phyloP scores from a whole-genome alignment of 352 stramenopile species.

The Globisporangium perplexum region DNA sequence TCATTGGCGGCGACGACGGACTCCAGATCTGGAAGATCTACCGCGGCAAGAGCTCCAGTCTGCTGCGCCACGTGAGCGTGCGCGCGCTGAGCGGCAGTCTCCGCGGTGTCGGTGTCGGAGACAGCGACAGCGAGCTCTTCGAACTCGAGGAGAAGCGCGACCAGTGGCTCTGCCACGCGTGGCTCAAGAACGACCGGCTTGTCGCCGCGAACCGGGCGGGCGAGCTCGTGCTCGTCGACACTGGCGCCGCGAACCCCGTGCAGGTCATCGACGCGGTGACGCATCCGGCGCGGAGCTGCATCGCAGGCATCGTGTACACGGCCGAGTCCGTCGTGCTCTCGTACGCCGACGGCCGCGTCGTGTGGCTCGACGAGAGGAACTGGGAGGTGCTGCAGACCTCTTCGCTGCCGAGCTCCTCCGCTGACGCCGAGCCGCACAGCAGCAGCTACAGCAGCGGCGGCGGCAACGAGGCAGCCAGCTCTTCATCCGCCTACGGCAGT shows the following conservation, averaged over 20 bases:
- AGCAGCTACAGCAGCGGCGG: background rate
- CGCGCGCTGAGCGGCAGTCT: background rate
- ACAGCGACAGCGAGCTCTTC: conserved; percentile 10
- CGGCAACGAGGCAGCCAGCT: background rate
- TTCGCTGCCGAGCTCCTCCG: conserved; percentile 18
- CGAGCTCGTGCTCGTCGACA: conserved; percentile 53
- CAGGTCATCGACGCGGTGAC: conserved; percentile 27
- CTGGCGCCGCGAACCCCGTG: conserved; percentile 16
- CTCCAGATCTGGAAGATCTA: conserved; percentile 74
- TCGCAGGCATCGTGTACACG: conserved; percentile 46
- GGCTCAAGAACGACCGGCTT: conserved; percentile 39
- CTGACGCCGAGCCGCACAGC: background rate
- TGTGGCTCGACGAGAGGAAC: conserved; percentile 38
- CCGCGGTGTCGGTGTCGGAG: background rate
- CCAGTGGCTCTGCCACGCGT: conserved; percentile 51
- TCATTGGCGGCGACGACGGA: conserved; percentile 54
- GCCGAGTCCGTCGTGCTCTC: conserved; percentile 38
- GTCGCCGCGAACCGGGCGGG: conserved; percentile 46
- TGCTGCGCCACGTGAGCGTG: conserved; percentile 23
- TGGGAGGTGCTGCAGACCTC: conserved; percentile 39
- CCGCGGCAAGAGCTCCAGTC: conserved; percentile 19
- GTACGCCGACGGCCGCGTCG: conserved; percentile 42
- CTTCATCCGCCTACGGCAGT: background rate
- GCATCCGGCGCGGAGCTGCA: conserved; percentile 28
- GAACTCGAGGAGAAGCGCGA: conserved; percentile 44